A percentile compares a stretch with the other conserved stretches of the same genome.
Evolutionary conservation across 2,329 filamentous ascomycete genomes (phyloP).

Genomic region (Fusarium pininemorale): DNA sequence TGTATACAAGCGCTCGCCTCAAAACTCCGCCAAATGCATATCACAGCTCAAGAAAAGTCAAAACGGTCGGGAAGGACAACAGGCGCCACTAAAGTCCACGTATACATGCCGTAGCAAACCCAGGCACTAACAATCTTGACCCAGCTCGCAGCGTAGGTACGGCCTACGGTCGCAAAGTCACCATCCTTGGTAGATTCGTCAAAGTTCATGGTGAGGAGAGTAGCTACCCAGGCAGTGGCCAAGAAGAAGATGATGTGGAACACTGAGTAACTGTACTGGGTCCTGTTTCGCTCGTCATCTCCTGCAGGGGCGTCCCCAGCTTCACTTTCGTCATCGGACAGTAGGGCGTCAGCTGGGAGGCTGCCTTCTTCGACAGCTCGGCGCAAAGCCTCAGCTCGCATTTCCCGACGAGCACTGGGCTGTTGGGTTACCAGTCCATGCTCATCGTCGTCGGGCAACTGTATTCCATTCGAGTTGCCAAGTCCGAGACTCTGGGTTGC

Average conservation of each 20-base stretch:
- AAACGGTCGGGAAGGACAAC: conserved; percentile 88
- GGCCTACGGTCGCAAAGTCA: conserved; percentile 90
- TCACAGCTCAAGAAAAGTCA: conserved; percentile 58
- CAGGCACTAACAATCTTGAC: conserved; percentile 98
- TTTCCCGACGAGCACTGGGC: conserved; percentile 81
- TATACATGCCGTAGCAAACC: conserved; percentile 94
- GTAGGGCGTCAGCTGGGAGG: conserved; percentile 87
- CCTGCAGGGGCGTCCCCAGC: conserved; percentile 70
- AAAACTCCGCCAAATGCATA: conserved; percentile 28
- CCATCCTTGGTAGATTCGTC: conserved; percentile 68
- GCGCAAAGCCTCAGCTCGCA: conserved; percentile 91
- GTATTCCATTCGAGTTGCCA: conserved; percentile 61
- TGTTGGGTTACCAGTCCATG: conserved; percentile 91
- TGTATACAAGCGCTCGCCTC: conserved; percentile 25
- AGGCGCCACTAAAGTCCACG: conserved; percentile 91
- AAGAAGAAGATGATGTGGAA: conserved; percentile 99
- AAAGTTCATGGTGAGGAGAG: conserved; percentile 80
- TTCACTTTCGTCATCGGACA: conserved; percentile 76
- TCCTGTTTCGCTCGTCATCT: conserved; percentile 88
- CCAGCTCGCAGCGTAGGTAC: conserved; percentile 98
- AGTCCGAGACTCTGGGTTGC: conserved; percentile 89
- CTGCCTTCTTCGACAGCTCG: conserved; percentile 93
- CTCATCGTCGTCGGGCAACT: conserved; percentile 75
- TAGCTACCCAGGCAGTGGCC: conserved; percentile 95
- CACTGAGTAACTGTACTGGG: conserved; percentile 94